Evolutionary conservation across 2,329 filamentous ascomycete genomes (phyloP).

Genomic region (Monilinia vaccinii-corymbosi): DNA sequence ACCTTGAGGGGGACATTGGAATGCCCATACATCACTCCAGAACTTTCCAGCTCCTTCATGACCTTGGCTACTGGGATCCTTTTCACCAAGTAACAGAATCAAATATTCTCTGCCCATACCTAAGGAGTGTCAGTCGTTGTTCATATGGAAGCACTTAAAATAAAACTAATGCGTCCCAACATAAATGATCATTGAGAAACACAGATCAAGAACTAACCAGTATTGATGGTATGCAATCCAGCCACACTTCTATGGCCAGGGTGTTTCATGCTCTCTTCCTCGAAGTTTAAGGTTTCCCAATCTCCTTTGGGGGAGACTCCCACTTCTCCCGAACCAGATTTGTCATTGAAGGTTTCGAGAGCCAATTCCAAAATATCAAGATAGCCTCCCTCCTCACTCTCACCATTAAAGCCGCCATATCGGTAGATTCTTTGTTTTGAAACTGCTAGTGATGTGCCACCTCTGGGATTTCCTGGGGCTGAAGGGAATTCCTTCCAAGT

Average conservation of each 20-base stretch:
- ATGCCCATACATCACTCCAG: conserved; percentile 54
- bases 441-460: conserved; percentile 59
- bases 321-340: conserved; percentile 39
- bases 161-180: background rate
- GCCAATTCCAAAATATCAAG: conserved; percentile 57
- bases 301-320: conserved; percentile 40
- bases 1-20: conserved; percentile 47
- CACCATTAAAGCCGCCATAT: conserved; percentile 73
- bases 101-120: conserved; percentile 51
- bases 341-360: conserved; percentile 47
- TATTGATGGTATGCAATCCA: conserved; percentile 45
- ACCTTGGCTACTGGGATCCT: conserved; percentile 38
- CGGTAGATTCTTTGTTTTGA: conserved; percentile 59
- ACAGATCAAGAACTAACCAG: conserved; percentile 30
- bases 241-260: conserved; percentile 46
- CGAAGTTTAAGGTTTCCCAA: conserved; percentile 45
- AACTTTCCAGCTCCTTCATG: conserved; percentile 45
- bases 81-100: conserved; percentile 52
- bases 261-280: conserved; percentile 37
- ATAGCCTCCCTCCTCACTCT: conserved; percentile 57
- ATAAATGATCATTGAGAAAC: background rate
- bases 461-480: conserved; percentile 58
- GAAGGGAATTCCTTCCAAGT: conserved; percentile 60
- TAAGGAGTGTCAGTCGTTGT: background rate
- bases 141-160: background rate